Evolutionary conservation across 148 eudicot species (phyloP).

Genomic region (Silene latifolia): DNA sequence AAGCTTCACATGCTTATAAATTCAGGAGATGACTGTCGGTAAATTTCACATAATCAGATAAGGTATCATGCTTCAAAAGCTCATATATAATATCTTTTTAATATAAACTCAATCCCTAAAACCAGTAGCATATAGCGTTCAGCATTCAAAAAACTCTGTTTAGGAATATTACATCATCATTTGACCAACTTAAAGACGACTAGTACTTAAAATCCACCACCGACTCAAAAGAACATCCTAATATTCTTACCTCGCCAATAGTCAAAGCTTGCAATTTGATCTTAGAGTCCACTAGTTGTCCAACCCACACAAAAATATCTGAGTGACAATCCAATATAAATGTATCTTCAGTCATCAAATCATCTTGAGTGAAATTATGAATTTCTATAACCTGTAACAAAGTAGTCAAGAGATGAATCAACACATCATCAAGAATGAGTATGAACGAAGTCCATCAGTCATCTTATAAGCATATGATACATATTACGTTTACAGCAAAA

Average conservation of each 20-base stretch:
- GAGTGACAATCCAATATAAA: slow-evolving; percentile 80
- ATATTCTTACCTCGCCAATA: slow-evolving; percentile 67
- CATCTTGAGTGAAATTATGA: slow-evolving; percentile 84
- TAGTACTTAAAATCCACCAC: no score
- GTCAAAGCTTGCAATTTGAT: slow-evolving; percentile 56
- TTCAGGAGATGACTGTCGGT: no score
- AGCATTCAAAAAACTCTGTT: no score
- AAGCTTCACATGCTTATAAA: background rate
- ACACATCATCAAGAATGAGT: slow-evolving; percentile 13
- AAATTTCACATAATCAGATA: no score
- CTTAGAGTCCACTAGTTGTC: slow-evolving; percentile 80
- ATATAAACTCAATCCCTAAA: no score
- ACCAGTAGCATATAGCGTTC: no score
- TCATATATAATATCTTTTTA: no score
- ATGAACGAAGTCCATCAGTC: background rate
- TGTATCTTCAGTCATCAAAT: slow-evolving; percentile 93
- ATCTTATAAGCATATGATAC: slow-evolving; percentile 1
- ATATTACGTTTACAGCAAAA: background rate
- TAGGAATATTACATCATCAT: background rate
- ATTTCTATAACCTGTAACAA: slow-evolving; percentile 70
- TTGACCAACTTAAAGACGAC: background rate
- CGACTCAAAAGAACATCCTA: background rate
- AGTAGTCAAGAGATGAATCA: slow-evolving; percentile 6
- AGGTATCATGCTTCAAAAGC: no score
- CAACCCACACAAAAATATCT: slow-evolving; percentile 90